Evolutionary conservation across 2,329 filamentous ascomycete species (phyloP).

Genomic region (Lachnellula arida): DNA sequence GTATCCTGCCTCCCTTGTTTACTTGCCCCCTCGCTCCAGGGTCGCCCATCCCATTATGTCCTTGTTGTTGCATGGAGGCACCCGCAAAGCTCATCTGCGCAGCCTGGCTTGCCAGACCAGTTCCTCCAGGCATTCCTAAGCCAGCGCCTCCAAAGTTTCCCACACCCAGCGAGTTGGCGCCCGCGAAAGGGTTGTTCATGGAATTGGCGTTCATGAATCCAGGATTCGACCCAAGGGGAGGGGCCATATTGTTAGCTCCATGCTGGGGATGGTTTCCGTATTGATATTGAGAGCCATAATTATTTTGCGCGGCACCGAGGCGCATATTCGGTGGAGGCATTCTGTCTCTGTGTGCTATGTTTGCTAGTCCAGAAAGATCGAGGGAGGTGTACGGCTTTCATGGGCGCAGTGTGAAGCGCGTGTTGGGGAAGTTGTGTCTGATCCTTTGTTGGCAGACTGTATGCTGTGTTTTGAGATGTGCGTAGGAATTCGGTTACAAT

Average conservation of each 20-base stretch:
- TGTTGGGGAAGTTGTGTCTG: not conserved
- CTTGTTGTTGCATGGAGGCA: constrained; percentile 58
- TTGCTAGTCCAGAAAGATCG: constrained; percentile 29
- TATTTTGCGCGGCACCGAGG: constrained; percentile 32
- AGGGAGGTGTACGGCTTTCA: constrained; percentile 30
- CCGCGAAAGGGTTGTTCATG: constrained; percentile 62
- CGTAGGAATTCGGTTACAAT: not conserved
- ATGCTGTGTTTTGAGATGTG: not conserved
- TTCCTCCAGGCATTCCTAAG: constrained; percentile 45
- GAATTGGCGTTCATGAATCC: constrained; percentile 67
- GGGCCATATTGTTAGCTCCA: constrained; percentile 40
- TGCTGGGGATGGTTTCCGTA: constrained; percentile 43
- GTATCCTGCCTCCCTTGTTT: constrained; percentile 68
- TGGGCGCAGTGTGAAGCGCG: constrained; percentile 29
- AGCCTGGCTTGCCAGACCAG: constrained; percentile 79
- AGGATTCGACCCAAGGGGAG: constrained; percentile 61
- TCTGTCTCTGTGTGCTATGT: constrained; percentile 28
- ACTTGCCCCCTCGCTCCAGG: constrained; percentile 52
- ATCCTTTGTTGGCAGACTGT: not conserved
- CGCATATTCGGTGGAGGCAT: constrained; percentile 34
- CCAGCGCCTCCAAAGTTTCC: constrained; percentile 54
- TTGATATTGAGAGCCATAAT: constrained; percentile 37
- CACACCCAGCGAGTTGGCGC: constrained; percentile 48
- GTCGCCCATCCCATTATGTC: constrained; percentile 49
- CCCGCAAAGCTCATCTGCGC: constrained; percentile 83